Conservation (phyloP, 2,329 filamentous ascomycete genomes). For the Scedosporium apiospermum region DNA sequence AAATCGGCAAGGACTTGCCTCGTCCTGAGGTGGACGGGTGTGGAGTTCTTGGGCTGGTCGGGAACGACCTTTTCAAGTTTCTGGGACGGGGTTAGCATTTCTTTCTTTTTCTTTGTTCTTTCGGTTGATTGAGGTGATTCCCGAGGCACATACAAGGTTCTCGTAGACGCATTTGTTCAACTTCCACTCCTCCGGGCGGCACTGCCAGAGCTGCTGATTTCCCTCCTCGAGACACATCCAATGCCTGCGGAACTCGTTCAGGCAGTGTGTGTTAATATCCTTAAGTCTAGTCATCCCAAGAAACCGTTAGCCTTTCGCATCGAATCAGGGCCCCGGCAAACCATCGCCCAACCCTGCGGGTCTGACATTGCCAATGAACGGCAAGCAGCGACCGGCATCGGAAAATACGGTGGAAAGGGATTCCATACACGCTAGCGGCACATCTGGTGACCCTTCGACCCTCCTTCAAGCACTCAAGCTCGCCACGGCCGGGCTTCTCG, state of each 20-base stretch:
- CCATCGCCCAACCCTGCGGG: background rate
- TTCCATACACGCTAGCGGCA: slow-evolving; percentile 84
- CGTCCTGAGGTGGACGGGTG: slow-evolving; percentile 64
- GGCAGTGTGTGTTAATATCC: slow-evolving; percentile 91
- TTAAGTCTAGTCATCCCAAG: slow-evolving; percentile 55
- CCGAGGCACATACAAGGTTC: slow-evolving; percentile 65
- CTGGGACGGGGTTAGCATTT: slow-evolving; percentile 28
- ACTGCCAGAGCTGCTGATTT: slow-evolving; percentile 97
- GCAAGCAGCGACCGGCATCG: no score
- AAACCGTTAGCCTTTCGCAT: background rate
- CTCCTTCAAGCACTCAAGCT: slow-evolving; percentile 93
- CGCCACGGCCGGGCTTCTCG: slow-evolving; percentile 80
- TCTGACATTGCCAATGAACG: background rate
- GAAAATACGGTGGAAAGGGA: background rate
- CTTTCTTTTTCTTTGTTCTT: no score
- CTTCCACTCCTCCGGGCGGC: slow-evolving; percentile 76
- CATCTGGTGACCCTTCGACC: slow-evolving; percentile 93
- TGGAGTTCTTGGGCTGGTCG: slow-evolving; percentile 58
- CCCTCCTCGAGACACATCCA: slow-evolving; percentile 95
- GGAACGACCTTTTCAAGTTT: slow-evolving; percentile 76
- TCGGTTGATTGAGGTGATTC: background rate
- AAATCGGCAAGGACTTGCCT: slow-evolving; percentile 52
- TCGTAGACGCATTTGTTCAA: slow-evolving; percentile 94
- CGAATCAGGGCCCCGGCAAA: background rate
- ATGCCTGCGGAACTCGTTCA: slow-evolving; percentile 83